Evolutionary conservation across 129 eudicot genomes (phyloP).

Genomic region (Centaurea solstitialis): DNA sequence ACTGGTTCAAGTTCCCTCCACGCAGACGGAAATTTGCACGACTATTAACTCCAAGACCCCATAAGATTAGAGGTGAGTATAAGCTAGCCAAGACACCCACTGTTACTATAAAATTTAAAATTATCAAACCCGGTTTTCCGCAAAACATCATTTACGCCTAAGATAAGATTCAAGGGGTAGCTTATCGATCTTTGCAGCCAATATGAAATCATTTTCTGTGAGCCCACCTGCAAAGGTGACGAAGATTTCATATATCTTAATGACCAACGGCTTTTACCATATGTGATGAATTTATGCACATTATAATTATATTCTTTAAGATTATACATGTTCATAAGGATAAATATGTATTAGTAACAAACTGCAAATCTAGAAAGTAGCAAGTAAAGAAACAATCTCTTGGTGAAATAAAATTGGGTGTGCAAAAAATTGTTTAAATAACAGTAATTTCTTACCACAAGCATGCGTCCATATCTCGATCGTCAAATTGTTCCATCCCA

Average conservation of each 20-base stretch:
- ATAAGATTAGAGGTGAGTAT: not conserved
- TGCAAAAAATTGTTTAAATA: not conserved
- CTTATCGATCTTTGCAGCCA: conserved; percentile 79
- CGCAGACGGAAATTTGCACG: not conserved
- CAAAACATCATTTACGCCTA: not conserved
- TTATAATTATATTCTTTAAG: not conserved
- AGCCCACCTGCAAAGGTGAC: conserved; percentile 77
- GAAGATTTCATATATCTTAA: not conserved
- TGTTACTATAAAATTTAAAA: not conserved
- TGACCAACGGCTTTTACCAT: not conserved
- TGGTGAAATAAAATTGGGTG: not conserved
- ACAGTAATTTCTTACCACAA: conserved; percentile 55
- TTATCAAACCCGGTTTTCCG: not conserved
- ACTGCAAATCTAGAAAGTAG: not conserved
- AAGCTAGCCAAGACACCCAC: not conserved
- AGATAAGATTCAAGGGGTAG: conserved; percentile 41
- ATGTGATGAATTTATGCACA: too few species aligned
- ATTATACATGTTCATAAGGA: not conserved
- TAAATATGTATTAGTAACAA: not conserved
- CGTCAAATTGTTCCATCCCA: conserved; percentile 87
- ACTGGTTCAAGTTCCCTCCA: not conserved
- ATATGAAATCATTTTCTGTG: conserved; percentile 91
- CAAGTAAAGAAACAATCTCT: not conserved
- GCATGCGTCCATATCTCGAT: conserved; percentile 95
- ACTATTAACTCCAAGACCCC: not conserved